Base-by-base conservation (phyloP, 768 basidiomycete species). In the Tylopilus cervinicoccineus region DNA sequence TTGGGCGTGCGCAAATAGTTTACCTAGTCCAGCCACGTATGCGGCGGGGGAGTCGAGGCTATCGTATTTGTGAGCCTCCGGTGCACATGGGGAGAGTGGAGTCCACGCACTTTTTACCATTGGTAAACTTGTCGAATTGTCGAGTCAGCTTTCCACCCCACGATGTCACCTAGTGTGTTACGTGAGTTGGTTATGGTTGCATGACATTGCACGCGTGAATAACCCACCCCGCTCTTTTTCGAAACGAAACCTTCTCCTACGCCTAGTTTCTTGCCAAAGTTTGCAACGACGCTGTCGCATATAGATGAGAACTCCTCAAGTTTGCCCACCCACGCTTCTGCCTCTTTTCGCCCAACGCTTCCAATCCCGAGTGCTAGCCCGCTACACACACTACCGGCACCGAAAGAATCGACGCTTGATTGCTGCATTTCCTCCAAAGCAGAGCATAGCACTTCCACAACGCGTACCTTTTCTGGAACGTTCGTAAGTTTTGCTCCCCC, bases 31-130 rank as follows among this genome's bases (percentile, higher is more conserved):
- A 52, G 83, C 75, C 44, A 92, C 87, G 61, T 95, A 94, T 4
- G 79, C 77, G 2, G 86, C 83, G 9, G 93, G 92, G 16, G 93
- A 93, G 66, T 95, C 92, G 42, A 93, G 78, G 63, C 91, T 94
- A 59, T 43, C 52, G 23, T 37, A 53, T 50, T 45, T 29, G 29
- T 54, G 27, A 56, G 47, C 38, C n/a, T 64, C 53, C 31, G 20
- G 36, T 32, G 36, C 22, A 33, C 45, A 53, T 20, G 52, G 42
- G 39, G 28, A 40, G 40, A 23, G 41, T 38, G 46, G 28, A 46
- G n/a, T n/a, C 39, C 40, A 68, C 82, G 60, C 65, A 92, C 90
- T 90, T 90, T 73, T 93, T 93, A 54, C 87, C 89, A 56, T 86
- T 90, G 36, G 90, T 90, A 58, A 91, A 77, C 67, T 89, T 88